Percentiles rank a stretch among this genome's conserved stretches.
Conservation (phyloP, 202 grass and related monocot species). For the Digitaria exilis region DNA sequence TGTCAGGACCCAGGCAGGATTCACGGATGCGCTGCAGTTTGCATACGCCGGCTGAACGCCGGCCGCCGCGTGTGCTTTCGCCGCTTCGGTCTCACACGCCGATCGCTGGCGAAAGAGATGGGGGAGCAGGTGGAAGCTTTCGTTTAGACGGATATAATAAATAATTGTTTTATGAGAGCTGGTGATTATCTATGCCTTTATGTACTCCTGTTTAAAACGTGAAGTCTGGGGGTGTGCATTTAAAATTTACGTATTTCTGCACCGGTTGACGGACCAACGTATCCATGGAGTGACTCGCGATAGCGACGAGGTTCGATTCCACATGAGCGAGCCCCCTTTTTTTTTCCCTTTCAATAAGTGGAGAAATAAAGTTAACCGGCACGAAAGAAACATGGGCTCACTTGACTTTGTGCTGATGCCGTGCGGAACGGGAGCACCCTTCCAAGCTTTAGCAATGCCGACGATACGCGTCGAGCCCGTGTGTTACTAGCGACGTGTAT, state of each 20-base stretch:
- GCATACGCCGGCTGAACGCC: not conserved
- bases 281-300: not conserved
- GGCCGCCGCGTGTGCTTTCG: not conserved
- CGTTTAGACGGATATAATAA: too few species aligned
- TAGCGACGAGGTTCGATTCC: not conserved
- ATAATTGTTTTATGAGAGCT: too few species aligned
- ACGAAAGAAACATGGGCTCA: slow-evolving; percentile 19
- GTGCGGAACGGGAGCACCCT: not conserved
- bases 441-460: not conserved
- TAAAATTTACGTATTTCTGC: not conserved
- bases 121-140: not conserved
- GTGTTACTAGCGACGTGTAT: not conserved
- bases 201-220: slow-evolving; percentile 10
- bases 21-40: not conserved
- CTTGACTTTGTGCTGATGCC: not conserved
- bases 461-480: not conserved
- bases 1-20: not conserved
- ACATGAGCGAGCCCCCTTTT: not conserved
- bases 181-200: not conserved
- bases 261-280: not conserved
- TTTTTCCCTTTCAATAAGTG: not conserved
- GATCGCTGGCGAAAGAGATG: not conserved
- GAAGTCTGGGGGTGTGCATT: not conserved
- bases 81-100: too few species aligned
- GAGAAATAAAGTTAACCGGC: not conserved